A percentile compares a stretch with the other conserved stretches of the same genome.
phyloP scores from a whole-genome alignment of 805 yeast species.

The Pichia thaimueangensis region DNA sequence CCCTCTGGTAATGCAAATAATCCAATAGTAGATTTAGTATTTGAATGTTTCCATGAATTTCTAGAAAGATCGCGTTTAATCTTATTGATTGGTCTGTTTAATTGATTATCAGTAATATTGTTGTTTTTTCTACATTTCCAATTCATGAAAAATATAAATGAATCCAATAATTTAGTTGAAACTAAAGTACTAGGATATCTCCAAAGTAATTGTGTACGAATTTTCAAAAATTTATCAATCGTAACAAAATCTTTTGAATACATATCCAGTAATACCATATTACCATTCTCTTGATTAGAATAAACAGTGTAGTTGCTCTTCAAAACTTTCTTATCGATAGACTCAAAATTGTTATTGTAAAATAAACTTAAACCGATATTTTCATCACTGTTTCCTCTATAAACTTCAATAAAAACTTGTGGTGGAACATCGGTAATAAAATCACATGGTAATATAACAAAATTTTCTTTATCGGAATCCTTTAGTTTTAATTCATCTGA shows the following conservation, averaged over 20 bases:
- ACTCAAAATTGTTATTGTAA: constrained; percentile 68
- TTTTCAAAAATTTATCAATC: constrained; percentile 61
- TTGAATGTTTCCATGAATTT: constrained; percentile 82
- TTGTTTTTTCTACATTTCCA: constrained; percentile 34
- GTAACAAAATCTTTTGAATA: constrained; percentile 65
- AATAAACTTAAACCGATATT: constrained; percentile 73
- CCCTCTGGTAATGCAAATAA: constrained; percentile 65
- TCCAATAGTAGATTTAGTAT: constrained; percentile 53
- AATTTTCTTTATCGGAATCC: constrained; percentile 33
- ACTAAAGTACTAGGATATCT: constrained; percentile 72
- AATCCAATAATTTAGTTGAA: constrained; percentile 67
- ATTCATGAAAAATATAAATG: constrained; percentile 64
- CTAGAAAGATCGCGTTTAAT: constrained; percentile 83
- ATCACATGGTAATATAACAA: constrained; percentile 90
- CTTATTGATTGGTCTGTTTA: constrained; percentile 49
- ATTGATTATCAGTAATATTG: constrained; percentile 5
- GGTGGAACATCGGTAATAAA: constrained; percentile 91
- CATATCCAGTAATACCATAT: constrained; percentile 54
- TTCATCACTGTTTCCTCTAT: constrained; percentile 59
- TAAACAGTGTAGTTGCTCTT: constrained; percentile 64
- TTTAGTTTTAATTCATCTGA: not conserved
- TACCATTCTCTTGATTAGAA: constrained; percentile 40
- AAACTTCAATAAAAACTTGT: constrained; percentile 76
- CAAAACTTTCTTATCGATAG: constrained; percentile 69
- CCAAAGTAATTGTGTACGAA: constrained; percentile 89